phyloP scores from a whole-genome alignment of 208 protist species.

The Leishmania mexicana region DNA sequence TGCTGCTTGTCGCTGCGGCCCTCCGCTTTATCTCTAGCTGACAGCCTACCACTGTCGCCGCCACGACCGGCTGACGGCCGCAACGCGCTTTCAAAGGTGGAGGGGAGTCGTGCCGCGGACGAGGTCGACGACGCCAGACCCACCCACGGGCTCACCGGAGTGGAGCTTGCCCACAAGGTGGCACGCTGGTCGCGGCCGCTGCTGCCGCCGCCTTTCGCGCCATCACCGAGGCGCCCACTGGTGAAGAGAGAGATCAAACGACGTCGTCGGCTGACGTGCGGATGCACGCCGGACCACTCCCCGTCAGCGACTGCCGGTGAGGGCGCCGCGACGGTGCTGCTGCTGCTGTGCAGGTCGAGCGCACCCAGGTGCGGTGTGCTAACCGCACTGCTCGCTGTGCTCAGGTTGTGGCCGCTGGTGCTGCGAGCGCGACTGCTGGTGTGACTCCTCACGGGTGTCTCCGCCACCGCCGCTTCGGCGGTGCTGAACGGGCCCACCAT shows the following conservation, averaged over 20 bases:
- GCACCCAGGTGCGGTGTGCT: not conserved
- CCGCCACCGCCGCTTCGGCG: not conserved
- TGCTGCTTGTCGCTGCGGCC: not conserved
- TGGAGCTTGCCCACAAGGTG: not conserved
- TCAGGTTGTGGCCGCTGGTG: not conserved
- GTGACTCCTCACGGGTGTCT: not conserved
- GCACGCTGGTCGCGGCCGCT: not conserved
- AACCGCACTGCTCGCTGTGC: conserved; percentile 1
- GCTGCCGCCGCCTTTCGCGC: not conserved
- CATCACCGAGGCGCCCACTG: conserved; percentile 22
- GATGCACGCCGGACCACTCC: not conserved
- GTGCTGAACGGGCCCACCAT: not conserved
- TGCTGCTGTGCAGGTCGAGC: not conserved
- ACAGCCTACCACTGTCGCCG: not conserved
- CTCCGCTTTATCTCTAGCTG: not conserved
- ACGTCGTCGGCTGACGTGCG: conserved; percentile 10
- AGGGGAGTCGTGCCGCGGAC: not conserved
- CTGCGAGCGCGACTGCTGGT: conserved; percentile 2
- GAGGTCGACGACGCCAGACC: not conserved
- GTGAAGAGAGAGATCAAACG: conserved; percentile 36
- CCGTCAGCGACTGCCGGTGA: not conserved
- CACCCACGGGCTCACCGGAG: not conserved
- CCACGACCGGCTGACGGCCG: not conserved
- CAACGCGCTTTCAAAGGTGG: not conserved
- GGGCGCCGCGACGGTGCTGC: not conserved